phyloP scores from a whole-genome alignment of 176 grass and related monocot genomes.

The Bonia amplexicaulis region DNA sequence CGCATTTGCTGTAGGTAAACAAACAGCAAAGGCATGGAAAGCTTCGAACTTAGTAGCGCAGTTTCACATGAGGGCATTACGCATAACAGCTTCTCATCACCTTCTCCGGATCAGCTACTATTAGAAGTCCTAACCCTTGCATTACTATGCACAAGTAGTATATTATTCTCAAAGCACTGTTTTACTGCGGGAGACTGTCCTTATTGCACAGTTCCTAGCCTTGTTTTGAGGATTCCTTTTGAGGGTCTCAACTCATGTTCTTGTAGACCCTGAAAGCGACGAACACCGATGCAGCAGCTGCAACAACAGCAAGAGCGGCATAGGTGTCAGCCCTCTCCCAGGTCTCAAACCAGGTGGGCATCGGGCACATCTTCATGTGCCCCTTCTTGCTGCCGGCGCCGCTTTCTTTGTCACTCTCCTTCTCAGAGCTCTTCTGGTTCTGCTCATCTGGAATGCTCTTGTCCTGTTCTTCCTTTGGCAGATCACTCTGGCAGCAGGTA shows the following conservation, averaged over 20 bases:
- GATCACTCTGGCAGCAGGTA: constrained; percentile 66
- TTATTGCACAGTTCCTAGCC: constrained; percentile 13
- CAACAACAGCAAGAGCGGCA: constrained; percentile 72
- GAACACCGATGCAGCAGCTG: constrained; percentile 57
- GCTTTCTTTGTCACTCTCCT: constrained; percentile 28
- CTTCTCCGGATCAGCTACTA: constrained; percentile 24
- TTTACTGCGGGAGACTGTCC: constrained; percentile 20
- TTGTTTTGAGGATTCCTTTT: constrained; percentile 14
- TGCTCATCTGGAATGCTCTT: constrained; percentile 41
- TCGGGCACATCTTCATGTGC: constrained; percentile 44
- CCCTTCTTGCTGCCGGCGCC: constrained; percentile 33
- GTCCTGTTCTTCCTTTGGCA: constrained; percentile 42
- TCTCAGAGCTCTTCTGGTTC: constrained; percentile 29
- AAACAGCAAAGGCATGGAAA: constrained; percentile 11
- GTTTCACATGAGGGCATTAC: constrained; percentile 9
- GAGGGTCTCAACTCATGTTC: constrained; percentile 42
- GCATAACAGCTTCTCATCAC: constrained; percentile 14
- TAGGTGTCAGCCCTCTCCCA: constrained; percentile 82
- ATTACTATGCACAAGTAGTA: constrained; percentile 39
- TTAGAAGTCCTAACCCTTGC: constrained; percentile 23
- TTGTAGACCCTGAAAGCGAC: constrained; percentile 79
- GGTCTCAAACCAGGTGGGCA: constrained; percentile 82
- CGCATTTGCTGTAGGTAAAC: neutral
- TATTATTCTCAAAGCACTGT: constrained; percentile 38
- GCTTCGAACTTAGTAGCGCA: neutral